Percentiles rank a stretch among this genome's conserved stretches.
Evolutionary conservation across 495 filamentous ascomycete species (phyloP).

Genomic region (Podospora comata): DNA sequence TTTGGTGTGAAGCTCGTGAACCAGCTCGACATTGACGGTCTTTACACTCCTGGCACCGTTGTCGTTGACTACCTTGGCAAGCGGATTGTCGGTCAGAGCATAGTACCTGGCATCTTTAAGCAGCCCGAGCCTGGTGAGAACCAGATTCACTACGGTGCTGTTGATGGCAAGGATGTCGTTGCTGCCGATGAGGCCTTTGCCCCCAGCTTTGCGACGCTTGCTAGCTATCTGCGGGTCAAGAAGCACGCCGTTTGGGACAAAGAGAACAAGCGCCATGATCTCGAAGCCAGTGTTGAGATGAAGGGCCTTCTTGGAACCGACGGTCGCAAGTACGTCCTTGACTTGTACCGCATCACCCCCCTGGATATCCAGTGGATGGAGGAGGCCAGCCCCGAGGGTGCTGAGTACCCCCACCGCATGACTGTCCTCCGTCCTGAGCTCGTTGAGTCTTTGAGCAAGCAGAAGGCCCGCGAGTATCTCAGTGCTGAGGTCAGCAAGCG

Average conservation of each 20-base stretch:
- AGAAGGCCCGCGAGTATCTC: conserved; percentile 84
- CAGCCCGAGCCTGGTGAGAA: conserved; percentile 95
- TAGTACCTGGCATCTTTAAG: conserved; percentile 99
- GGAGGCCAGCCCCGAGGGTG: conserved; percentile 49
- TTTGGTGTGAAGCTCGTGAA: conserved; percentile 91
- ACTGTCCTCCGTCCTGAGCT: conserved; percentile 85
- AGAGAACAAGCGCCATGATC: conserved; percentile 80
- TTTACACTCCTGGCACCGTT: conserved; percentile 93
- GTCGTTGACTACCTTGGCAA: conserved; percentile 97
- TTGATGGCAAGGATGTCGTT: conserved; percentile 94
- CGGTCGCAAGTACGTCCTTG: conserved; percentile 93
- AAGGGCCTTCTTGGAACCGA: conserved; percentile 98
- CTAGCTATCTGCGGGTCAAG: conserved; percentile 82
- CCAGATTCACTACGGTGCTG: conserved; percentile 97
- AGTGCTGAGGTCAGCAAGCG: conserved; percentile 66
- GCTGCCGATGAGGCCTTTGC: conserved; percentile 83
- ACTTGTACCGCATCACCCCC: conserved; percentile 91
- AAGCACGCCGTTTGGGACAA: conserved; percentile 98
- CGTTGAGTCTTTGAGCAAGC: conserved; percentile 75
- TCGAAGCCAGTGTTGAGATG: conserved; percentile 95
- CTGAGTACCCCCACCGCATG: conserved; percentile 90
- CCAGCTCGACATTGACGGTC: conserved; percentile 88
- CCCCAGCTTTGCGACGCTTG: conserved; percentile 82
- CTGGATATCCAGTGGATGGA: conserved; percentile 90
- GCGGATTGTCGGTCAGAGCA: conserved; percentile 95